phyloP scores from a whole-genome alignment of 768 basidiomycete genomes.

The Lentinula sp. region DNA sequence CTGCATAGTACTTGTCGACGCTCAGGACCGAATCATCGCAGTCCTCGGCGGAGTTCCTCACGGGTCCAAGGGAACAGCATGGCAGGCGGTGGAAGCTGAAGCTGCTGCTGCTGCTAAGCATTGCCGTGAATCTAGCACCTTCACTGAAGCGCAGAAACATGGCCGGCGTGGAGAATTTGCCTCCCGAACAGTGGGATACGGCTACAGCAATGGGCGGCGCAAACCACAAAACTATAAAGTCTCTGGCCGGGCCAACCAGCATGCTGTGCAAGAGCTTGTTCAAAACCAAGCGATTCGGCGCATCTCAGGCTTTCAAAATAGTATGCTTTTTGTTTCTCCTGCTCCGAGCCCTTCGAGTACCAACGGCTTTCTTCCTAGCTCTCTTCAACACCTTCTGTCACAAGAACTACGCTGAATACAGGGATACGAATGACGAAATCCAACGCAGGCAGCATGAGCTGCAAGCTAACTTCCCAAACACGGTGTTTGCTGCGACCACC shows the following conservation, averaged over 20 bases:
- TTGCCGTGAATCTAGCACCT: background rate
- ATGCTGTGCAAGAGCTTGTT: background rate
- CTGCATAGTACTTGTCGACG: background rate
- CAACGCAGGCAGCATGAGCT: no score
- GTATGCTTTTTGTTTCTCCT: background rate
- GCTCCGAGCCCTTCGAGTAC: background rate
- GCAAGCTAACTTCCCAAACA: no score
- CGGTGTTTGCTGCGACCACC: background rate
- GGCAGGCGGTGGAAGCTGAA: background rate
- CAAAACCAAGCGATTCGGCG: background rate
- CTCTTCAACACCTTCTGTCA: no score
- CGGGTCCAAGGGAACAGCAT: background rate
- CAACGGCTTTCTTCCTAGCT: no score
- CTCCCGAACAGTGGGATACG: background rate
- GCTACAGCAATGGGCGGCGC: background rate
- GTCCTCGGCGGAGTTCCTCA: background rate
- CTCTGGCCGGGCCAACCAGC: background rate
- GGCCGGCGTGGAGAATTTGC: background rate
- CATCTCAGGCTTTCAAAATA: background rate
- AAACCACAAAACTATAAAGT: background rate
- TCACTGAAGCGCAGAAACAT: background rate
- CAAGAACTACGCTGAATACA: no score
- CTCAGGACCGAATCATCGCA: background rate
- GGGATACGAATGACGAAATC: no score
- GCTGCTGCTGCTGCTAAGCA: background rate